phyloP scores from a whole-genome alignment of 148 eudicot species.

The Camellia japonica region DNA sequence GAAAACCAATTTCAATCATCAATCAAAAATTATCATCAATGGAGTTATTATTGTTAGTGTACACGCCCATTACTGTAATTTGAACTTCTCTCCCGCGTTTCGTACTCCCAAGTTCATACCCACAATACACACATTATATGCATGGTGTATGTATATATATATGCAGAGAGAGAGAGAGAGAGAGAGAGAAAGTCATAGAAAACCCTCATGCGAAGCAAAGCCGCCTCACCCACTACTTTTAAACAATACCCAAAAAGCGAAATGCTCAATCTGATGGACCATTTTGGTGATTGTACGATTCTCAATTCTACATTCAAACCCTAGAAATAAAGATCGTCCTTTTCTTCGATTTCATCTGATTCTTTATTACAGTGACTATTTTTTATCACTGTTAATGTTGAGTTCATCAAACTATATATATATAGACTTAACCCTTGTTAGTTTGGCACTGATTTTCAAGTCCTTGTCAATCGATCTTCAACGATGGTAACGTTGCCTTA shows the following conservation, averaged over 20 bases:
- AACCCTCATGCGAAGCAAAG: conserved; percentile 12
- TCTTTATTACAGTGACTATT: neutral
- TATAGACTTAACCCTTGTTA: neutral
- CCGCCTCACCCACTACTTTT: neutral
- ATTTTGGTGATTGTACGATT: neutral
- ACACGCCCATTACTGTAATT: neutral
- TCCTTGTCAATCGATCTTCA: conserved; percentile 4
- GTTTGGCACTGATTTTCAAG: conserved; percentile 1
- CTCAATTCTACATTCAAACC: neutral
- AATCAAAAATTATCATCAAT: too few relatives aligned
- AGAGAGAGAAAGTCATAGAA: neutral
- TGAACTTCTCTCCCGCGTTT: conserved; percentile 12
- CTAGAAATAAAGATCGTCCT: neutral
- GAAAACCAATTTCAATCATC: neutral
- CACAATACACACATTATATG: neutral
- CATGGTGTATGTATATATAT: neutral
- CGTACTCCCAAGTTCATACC: neutral
- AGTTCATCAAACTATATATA: neutral
- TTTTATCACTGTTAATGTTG: neutral
- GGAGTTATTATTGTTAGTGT: too few relatives aligned
- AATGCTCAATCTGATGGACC: conserved; percentile 10
- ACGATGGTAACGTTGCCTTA: neutral
- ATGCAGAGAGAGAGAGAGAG: too few relatives aligned
- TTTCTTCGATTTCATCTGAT: too few relatives aligned
- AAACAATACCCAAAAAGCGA: neutral